Conservation (phyloP, 169 alveolate species). For the Theileria sp. region DNA sequence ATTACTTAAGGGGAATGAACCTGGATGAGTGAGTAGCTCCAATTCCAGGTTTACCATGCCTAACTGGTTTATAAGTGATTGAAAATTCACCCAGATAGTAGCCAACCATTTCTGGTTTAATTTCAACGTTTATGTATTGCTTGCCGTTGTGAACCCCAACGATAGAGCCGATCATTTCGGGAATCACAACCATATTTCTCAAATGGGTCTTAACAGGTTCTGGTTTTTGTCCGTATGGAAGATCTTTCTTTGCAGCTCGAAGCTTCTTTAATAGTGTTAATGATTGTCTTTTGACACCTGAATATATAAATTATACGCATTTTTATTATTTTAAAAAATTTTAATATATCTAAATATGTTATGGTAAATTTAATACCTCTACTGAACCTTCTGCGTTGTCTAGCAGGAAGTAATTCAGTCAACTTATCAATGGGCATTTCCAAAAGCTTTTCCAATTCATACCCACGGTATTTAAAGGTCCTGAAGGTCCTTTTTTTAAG, state of each 20-base stretch:
- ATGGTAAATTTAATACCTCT: constrained; percentile 73
- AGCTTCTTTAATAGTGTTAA: constrained; percentile 92
- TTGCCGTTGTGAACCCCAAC: constrained; percentile 98
- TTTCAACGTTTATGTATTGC: constrained; percentile 94
- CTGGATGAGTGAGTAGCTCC: constrained; percentile 96
- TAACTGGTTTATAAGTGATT: constrained; percentile 96
- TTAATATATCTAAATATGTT: not conserved
- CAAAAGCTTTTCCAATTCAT: constrained; percentile 91
- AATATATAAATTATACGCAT: not conserved
- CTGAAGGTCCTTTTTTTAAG: constrained; percentile 95
- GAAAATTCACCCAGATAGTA: constrained; percentile 98
- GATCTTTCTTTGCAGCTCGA: constrained; percentile 89
- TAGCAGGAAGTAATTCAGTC: constrained; percentile 90
- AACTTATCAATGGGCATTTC: constrained; percentile 89
- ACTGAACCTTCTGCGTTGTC: constrained; percentile 94
- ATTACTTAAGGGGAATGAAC: constrained; percentile 89
- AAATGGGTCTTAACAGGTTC: constrained; percentile 94
- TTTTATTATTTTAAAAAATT: not conserved
- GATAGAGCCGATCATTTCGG: constrained; percentile 97
- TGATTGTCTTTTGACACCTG: constrained; percentile 84
- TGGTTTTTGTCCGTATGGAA: constrained; percentile 91
- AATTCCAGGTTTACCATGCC: constrained; percentile 98
- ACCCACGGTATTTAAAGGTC: constrained; percentile 96
- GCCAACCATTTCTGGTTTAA: constrained; percentile 99
- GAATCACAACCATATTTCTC: constrained; percentile 92